Conservation (phyloP, 768 basidiomycete genomes). For the Rhodosporidiobolus odoratus region DNA sequence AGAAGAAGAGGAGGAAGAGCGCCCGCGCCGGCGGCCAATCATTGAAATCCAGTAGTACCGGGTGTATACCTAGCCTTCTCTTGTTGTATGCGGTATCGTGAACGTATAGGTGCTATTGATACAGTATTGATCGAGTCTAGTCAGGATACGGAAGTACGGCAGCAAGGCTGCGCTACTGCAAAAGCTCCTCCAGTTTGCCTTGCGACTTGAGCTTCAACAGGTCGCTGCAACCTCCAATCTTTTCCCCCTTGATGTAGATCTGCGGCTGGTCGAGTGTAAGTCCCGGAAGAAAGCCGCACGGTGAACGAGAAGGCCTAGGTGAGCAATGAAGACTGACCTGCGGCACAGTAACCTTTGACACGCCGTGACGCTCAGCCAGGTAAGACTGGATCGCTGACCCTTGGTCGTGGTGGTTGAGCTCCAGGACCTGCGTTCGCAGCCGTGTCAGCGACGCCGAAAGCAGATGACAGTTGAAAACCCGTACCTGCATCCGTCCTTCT, state of each 20-base stretch:
- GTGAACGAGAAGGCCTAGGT: no score
- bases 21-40: conserved; percentile 13
- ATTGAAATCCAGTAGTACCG: conserved; percentile 25
- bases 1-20: conserved; percentile 24
- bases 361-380: conserved; percentile 20
- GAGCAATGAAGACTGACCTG: conserved; percentile 21
- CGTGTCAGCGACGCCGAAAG: neutral
- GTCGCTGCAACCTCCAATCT: conserved; percentile 37
- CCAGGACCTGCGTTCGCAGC: conserved; percentile 5
- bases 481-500: conserved; percentile 19
- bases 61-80: neutral
- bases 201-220: conserved; percentile 32
- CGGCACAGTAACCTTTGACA: conserved; percentile 34
- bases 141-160: no score
- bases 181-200: conserved; percentile 32
- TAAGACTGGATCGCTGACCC: conserved; percentile 25
- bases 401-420: conserved; percentile 23
- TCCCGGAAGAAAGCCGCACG: no score
- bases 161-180: no score
- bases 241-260: conserved; percentile 39
- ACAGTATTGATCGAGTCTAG: no score
- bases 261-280: neutral
- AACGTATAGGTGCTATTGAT: no score
- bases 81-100: neutral
- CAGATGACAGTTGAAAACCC: neutral